Evolutionary conservation across 768 basidiomycete species (phyloP), one percentile per base, ranked within the genome.

Genomic region (Phanerodontia chrysosporium): DNA sequence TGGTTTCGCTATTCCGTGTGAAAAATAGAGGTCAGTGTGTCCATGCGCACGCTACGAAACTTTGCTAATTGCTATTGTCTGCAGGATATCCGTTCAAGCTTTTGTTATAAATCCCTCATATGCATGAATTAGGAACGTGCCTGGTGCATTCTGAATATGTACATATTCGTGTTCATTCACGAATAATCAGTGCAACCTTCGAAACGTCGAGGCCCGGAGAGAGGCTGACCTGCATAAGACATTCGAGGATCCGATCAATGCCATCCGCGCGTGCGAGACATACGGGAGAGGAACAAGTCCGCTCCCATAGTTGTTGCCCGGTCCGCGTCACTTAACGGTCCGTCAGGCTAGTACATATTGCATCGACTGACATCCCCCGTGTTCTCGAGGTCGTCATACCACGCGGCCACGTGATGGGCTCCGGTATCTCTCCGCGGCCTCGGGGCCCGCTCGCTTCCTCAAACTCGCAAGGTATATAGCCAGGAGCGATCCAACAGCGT

Each of bases 1-100:
- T 98, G 39, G 73, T 97, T 35, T 90, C 89, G 28, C 68, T 98
- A 46, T 98, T 98, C 80, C 83, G 84, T 67, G 75, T 95, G 61
- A 98, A 98, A 78, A 96, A 97, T 72, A 80, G 85, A 75, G 90
- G 93, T 91, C 59, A 52, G 80, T 70, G 25, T 22, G 10, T 32
- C 16, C 21, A 39, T 55, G 8, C 0, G 12, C 12, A 1, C 52
- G 2, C 5, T 30, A 18, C 32, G 49, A 12, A 49, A 6, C 18
- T 25, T 46, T 24, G 39, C 35, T 45, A 42, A 35, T 29, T 55
- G 35, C 13, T 36, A 24, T 9, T 22, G 22, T 39, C n/a, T 49
- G 52, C 61, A 90, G 89, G 85, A 32, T 92, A 93, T 71, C 90
- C 90, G 32, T 92, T 91, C 81, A 87, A 83, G 68, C 76, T 92